Base-by-base conservation (phyloP, 2,329 filamentous ascomycete genomes). In the Aspergillus sergii region DNA sequence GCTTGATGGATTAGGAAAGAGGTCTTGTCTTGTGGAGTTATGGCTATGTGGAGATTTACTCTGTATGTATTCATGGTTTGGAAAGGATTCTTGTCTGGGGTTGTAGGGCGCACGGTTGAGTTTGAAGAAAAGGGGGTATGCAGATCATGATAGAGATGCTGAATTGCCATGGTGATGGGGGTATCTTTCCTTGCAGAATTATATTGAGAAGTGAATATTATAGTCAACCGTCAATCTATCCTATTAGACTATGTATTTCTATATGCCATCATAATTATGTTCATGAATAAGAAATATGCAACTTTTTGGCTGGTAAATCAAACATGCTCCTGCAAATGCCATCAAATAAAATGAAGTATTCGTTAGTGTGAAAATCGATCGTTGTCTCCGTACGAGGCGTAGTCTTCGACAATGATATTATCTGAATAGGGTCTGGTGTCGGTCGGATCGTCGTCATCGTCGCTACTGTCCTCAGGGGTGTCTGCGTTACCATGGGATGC, bases 381-480 rank as follows among this genome's bases (percentile, higher is more conserved):
- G 41, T 62, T 41, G 12, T 66, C 63, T 23, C 63, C 39, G 19
- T 58, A 64, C 1, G 64, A 60, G 34, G 34, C 14, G 32, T 61
- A 48, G 58, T 68, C 65, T 48, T 71, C 69, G 43, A 61, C 58
- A 50, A 68, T 63, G n/a, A 62, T 58, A 53, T 66, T 58, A 50
- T 67, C 67, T 30, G 26, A 61, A 32, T 61, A 68, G 3, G 61
- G 58, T n/a, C 57, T 50, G 3, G 59, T 56, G 21, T 65, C 66
- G 7, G 46, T 64, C 3, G 59, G 51, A 26, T 72, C 77, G 32
- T 79, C 78, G 56, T 75, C 72, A 11, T 78, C 77, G 46, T 80
- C 78, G 28, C 73, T 79, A 1, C 75, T 75, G 39, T 76, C 78
- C 21, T 81, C 76, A 8, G 75, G 73, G 14, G 64, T 65, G 19